Conservation (phyloP, 345 rosid species). For the Pistacia integerrima region DNA sequence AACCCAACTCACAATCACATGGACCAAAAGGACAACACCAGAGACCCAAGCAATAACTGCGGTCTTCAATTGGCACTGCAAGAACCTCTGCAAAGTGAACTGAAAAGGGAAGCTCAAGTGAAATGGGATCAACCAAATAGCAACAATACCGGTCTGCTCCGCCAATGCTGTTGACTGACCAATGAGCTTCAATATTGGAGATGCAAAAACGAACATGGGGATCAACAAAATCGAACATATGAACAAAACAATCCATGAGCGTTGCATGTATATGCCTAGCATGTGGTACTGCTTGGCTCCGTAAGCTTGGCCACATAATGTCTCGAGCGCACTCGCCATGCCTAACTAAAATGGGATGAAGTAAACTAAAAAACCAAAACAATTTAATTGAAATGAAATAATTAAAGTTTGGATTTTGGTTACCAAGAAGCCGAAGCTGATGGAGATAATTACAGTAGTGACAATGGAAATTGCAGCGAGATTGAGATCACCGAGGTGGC, state of each 20-base stretch:
- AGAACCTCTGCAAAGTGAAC: conserved; percentile 54
- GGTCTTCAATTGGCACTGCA: conserved; percentile 59
- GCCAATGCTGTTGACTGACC: conserved; percentile 57
- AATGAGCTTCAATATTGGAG: conserved; percentile 47
- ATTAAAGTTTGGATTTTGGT: not conserved
- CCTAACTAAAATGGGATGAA: conserved; percentile 35
- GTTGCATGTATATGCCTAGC: conserved; percentile 57
- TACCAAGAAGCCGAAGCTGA: conserved; percentile 54
- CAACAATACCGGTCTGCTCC: conserved; percentile 51
- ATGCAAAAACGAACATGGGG: conserved; percentile 45
- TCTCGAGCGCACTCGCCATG: conserved; percentile 66
- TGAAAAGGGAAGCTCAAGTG: conserved; percentile 63
- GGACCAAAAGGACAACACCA: conserved; percentile 41
- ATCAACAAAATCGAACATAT: conserved; percentile 42
- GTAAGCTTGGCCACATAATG: conserved; percentile 58
- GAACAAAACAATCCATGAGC: conserved; percentile 57
- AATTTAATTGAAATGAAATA: not conserved
- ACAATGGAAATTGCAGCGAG: conserved; percentile 65
- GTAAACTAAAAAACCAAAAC: not conserved
- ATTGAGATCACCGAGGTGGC: conserved; percentile 49
- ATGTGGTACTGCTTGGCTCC: conserved; percentile 49
- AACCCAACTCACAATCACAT: conserved; percentile 49
- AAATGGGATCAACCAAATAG: conserved; percentile 56
- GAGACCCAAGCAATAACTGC: conserved; percentile 47
- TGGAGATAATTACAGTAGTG: conserved; percentile 49